Conservation (phyloP, 73 alveolate species). For the Paramecium tetraurelia region DNA sequence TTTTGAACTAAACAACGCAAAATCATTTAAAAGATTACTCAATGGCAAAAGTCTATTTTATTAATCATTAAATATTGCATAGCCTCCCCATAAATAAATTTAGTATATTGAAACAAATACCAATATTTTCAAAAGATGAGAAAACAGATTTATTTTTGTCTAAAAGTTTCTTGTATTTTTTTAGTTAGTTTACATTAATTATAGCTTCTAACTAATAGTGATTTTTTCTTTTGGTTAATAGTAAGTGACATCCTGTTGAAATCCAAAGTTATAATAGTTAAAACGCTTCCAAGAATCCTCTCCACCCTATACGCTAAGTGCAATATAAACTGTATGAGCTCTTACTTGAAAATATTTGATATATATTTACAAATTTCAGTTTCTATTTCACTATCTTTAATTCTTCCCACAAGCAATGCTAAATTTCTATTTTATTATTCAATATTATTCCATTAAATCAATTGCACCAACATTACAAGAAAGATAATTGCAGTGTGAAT, state of each 20-base stretch:
- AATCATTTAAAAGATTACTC: background rate
- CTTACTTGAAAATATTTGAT: background rate
- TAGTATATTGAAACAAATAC: background rate
- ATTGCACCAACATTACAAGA: background rate
- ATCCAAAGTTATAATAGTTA: background rate
- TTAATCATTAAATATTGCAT: background rate
- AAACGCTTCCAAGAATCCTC: background rate
- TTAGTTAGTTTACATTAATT: background rate
- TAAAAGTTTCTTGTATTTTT: background rate
- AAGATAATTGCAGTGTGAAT: background rate
- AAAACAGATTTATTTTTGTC: background rate
- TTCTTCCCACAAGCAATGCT: background rate
- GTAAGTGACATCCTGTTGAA: background rate
- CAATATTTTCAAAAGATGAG: background rate
- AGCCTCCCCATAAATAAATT: background rate
- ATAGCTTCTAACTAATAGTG: background rate
- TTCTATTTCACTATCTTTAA: background rate
- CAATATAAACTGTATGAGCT: background rate
- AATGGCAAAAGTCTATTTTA: background rate
- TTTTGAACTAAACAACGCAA: background rate
- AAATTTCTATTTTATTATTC: background rate
- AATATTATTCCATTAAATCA: background rate
- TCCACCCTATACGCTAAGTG: background rate
- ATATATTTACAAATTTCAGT: background rate
- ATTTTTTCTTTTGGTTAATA: background rate